Evolutionary conservation across 805 yeast species (phyloP).

Genomic region (Cyberlindnera lachancei): DNA sequence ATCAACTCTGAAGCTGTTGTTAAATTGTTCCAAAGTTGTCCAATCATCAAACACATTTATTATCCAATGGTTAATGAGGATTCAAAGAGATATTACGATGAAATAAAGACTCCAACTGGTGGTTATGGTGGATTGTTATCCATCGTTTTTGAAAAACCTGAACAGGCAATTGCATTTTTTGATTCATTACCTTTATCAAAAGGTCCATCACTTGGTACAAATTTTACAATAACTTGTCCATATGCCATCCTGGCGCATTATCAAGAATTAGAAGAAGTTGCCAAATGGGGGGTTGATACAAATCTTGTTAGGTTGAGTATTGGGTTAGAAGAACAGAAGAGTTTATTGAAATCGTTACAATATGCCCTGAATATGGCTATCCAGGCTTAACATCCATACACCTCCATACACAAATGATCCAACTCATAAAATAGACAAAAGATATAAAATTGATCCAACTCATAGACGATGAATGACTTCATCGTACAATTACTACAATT

Average conservation of each 20-base stretch:
- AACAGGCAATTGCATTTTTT: slow-evolving; percentile 67
- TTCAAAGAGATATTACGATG: slow-evolving; percentile 65
- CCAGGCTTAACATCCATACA: slow-evolving; percentile 5
- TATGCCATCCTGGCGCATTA: slow-evolving; percentile 84
- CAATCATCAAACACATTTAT: slow-evolving; percentile 52
- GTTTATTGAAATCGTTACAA: slow-evolving; percentile 28
- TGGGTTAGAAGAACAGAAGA: slow-evolving; percentile 70
- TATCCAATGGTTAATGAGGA: slow-evolving; percentile 57
- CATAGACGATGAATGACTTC: background rate
- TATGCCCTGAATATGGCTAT: slow-evolving; percentile 18
- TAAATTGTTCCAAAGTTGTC: slow-evolving; percentile 38
- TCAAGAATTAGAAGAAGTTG: slow-evolving; percentile 71
- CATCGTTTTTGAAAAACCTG: slow-evolving; percentile 55
- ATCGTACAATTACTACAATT: too few relatives aligned
- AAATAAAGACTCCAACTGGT: slow-evolving; percentile 55
- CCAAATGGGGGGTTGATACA: slow-evolving; percentile 75
- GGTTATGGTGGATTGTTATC: slow-evolving; percentile 90
- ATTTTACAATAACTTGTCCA: slow-evolving; percentile 84
- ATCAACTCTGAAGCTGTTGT: slow-evolving; percentile 48
- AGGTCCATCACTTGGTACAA: slow-evolving; percentile 90
- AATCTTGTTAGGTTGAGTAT: slow-evolving; percentile 74
- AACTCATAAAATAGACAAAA: slow-evolving; percentile 1
- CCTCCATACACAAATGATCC: slow-evolving; percentile 1
- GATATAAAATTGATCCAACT: slow-evolving; percentile 1
- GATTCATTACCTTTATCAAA: slow-evolving; percentile 63